Conservation (phyloP, 345 rosid species). For the Eucalyptus marginata region DNA sequence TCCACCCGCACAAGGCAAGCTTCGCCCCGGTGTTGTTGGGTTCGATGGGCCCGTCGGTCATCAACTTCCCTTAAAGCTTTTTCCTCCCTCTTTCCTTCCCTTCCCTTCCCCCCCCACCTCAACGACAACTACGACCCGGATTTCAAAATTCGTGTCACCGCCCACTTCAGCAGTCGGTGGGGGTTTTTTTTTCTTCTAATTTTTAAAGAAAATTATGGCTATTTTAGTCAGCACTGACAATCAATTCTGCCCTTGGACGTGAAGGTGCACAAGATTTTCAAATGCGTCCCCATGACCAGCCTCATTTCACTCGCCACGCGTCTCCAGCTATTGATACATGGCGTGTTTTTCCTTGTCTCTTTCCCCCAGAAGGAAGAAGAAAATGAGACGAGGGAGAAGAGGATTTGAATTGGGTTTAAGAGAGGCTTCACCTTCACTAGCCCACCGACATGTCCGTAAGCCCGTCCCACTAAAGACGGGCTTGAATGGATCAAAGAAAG, state of each 20-base stretch:
- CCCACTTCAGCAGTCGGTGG: background rate
- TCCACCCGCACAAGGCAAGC: background rate
- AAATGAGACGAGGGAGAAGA: background rate
- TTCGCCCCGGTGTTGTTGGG: background rate
- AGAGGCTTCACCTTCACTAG: background rate
- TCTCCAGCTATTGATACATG: background rate
- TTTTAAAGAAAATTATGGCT: accelerated
- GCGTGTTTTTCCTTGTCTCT: background rate
- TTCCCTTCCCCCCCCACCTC: background rate
- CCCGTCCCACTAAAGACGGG: background rate
- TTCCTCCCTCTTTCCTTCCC: background rate
- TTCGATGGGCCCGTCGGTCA: background rate
- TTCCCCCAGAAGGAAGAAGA: background rate
- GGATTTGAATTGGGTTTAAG: background rate
- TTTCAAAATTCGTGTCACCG: background rate
- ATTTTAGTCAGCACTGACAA: background rate
- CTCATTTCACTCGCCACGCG: background rate
- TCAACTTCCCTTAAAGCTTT: background rate
- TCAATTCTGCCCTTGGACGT: background rate
- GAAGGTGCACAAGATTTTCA: background rate
- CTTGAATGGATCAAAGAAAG: background rate
- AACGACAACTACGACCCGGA: background rate
- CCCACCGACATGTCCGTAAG: background rate
- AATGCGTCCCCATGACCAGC: background rate
- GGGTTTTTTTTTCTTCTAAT: background rate